phyloP scores from a whole-genome alignment of 1,284 basidiomycete species.

The Clitocybe nebularis region DNA sequence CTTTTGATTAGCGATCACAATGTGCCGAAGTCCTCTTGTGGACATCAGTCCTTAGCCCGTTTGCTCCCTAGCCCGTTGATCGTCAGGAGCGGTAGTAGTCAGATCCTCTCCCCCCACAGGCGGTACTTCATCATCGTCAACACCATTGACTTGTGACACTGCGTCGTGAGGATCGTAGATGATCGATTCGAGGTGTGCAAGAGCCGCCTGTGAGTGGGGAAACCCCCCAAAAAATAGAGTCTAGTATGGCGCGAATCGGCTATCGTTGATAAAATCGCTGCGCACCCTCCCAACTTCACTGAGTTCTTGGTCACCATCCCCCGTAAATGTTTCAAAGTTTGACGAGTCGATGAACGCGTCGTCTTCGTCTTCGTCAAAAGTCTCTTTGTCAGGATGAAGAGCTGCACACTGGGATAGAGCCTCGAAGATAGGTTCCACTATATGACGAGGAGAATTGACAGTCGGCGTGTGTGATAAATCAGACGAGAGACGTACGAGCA shows the following conservation, averaged over 20 bases:
- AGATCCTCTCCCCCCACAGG: neutral
- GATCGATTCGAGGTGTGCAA: conserved; percentile 73
- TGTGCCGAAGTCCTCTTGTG: neutral
- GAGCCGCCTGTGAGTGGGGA: conserved; percentile 51
- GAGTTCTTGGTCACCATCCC: conserved; percentile 62
- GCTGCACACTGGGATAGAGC: conserved; percentile 87
- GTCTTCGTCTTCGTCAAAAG: conserved; percentile 53
- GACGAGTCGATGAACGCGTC: conserved; percentile 59
- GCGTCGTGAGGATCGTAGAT: conserved; percentile 47
- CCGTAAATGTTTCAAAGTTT: conserved; percentile 57
- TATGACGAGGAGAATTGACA: conserved; percentile 3
- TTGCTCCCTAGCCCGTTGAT: no score
- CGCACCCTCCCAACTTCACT: conserved; percentile 91
- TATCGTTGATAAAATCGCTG: conserved; percentile 80
- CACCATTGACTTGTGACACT: neutral
- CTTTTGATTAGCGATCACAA: neutral
- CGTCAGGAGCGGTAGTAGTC: no score
- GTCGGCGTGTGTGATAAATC: neutral
- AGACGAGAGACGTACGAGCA: conserved; percentile 48
- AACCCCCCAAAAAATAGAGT: conserved; percentile 23
- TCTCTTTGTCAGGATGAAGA: conserved; percentile 78
- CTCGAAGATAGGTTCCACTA: conserved; percentile 87
- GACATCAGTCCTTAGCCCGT: neutral
- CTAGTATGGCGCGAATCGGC: conserved; percentile 87
- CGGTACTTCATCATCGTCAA: conserved; percentile 6